Evolutionary conservation across 2,329 filamentous ascomycete genomes (phyloP).

Genomic region (Teratosphaeria gauchensis): DNA sequence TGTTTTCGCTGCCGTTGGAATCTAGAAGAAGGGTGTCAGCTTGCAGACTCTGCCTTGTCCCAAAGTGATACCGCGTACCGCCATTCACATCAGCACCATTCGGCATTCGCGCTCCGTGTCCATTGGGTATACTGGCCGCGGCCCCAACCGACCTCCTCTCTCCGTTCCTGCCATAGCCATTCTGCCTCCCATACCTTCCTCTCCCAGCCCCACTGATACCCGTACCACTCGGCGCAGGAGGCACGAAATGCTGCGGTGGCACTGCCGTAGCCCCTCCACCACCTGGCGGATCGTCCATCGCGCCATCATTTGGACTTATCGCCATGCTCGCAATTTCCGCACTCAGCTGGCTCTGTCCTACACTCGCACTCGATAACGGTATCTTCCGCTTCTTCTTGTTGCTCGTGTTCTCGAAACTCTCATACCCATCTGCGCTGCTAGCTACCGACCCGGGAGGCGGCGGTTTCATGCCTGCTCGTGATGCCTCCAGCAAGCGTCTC

Average conservation of each 20-base stretch:
- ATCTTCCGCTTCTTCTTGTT: slow-evolving; percentile 99
- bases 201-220: slow-evolving; percentile 78
- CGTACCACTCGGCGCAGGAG: slow-evolving; percentile 47
- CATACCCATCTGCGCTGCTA: slow-evolving; percentile 77
- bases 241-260: slow-evolving; percentile 46
- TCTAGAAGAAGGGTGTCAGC: neutral
- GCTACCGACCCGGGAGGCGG: slow-evolving; percentile 44
- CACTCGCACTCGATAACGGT: slow-evolving; percentile 67
- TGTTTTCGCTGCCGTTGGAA: slow-evolving; percentile 33
- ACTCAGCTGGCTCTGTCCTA: slow-evolving; percentile 50
- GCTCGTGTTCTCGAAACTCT: slow-evolving; percentile 95
- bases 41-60: neutral
- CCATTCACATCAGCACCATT: neutral
- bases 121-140: slow-evolving; percentile 7
- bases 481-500: slow-evolving; percentile 26
- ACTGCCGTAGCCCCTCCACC: slow-evolving; percentile 24
- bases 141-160: slow-evolving; percentile 33
- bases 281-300: slow-evolving; percentile 34
- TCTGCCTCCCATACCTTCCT: slow-evolving; percentile 65
- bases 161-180: slow-evolving; percentile 15
- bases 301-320: slow-evolving; percentile 33
- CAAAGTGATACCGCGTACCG: neutral
- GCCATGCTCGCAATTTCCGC: slow-evolving; percentile 57
- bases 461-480: slow-evolving; percentile 12
- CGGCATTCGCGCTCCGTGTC: neutral